These are phyloP conservation scores for Aphanomyces invadans DNA, from an alignment of 352 stramenopile species.

Conservation along the genomic window DNA sequence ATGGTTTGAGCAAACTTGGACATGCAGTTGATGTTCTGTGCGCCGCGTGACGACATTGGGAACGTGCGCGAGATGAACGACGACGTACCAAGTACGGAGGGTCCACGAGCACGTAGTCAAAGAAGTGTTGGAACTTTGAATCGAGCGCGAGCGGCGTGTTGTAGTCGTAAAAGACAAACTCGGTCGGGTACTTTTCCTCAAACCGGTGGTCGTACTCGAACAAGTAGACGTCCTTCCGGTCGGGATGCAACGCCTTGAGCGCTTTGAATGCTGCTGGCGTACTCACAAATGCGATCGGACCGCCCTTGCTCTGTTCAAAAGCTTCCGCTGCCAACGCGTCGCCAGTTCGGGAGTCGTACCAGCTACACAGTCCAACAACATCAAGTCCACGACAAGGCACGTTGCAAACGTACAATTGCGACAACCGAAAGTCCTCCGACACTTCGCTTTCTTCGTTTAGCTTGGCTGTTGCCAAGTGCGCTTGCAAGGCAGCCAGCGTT, in stretches of 20 bases:
- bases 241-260: constrained; percentile 24
- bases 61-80: background rate
- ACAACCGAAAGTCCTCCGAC: constrained; percentile 44
- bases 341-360: constrained; percentile 41
- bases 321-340: constrained; percentile 37
- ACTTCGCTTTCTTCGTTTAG: constrained; percentile 36
- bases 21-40: constrained; percentile 49
- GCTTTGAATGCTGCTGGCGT: constrained; percentile 33
- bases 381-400: background rate
- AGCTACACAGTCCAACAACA: constrained; percentile 28
- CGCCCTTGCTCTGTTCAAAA: constrained; percentile 38
- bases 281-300: constrained; percentile 42
- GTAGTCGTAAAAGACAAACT: constrained; percentile 49
- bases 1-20: constrained; percentile 50
- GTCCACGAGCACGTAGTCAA: constrained; percentile 46
- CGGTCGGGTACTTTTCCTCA: constrained; percentile 39
- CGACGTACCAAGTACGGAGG: constrained; percentile 41
- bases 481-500: constrained; percentile 40
- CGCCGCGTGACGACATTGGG: background rate
- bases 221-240: constrained; percentile 40
- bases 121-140: constrained; percentile 45
- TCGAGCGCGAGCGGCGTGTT: constrained; percentile 35
- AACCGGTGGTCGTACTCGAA: constrained; percentile 48
- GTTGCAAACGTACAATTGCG: constrained; percentile 33
- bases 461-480: constrained; percentile 32